Conservation (phyloP, 2,329 filamentous ascomycete species). For the Rhinocladiella mackenziei region DNA sequence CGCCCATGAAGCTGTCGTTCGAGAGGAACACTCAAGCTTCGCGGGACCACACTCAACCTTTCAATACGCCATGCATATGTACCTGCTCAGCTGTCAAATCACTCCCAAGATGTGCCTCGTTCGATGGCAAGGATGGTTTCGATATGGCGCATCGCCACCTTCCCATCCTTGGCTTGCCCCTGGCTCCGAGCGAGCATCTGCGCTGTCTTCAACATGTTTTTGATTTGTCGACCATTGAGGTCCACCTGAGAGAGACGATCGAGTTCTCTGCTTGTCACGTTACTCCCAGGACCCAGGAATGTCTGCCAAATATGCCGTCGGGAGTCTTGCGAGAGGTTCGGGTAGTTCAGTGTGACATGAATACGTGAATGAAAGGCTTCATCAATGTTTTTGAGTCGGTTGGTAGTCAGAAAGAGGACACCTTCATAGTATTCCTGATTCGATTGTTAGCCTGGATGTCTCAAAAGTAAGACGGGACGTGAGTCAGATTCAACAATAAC, state of each 20-base stretch:
- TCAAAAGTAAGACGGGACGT: too few relatives aligned
- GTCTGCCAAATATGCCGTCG: constrained; percentile 21
- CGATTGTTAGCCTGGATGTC: constrained; percentile 11
- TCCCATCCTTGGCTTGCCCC: constrained; percentile 12
- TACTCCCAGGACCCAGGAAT: constrained; percentile 16
- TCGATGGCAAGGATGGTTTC: constrained; percentile 34
- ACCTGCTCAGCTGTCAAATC: neutral
- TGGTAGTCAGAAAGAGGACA: constrained; percentile 35
- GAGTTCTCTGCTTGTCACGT: constrained; percentile 13
- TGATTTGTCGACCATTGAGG: constrained; percentile 41
- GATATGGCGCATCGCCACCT: constrained; percentile 33
- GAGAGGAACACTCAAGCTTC: neutral
- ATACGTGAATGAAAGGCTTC: constrained; percentile 39
- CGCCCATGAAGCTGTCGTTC: too few relatives aligned
- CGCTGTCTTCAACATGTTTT: constrained; percentile 44
- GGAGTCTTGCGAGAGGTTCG: constrained; percentile 33
- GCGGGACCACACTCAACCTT: neutral
- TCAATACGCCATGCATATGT: neutral
- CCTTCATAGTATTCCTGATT: constrained; percentile 31
- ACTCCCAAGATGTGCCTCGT: constrained; percentile 26
- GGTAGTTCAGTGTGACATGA: constrained; percentile 48
- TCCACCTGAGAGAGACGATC: constrained; percentile 19
- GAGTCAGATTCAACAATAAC: too few relatives aligned
- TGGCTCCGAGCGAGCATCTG: constrained; percentile 37
- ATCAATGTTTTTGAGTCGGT: constrained; percentile 33